Evolutionary conservation across 2,329 filamentous ascomycete species (phyloP).

Genomic region (Ophiosphaerella narmari): DNA sequence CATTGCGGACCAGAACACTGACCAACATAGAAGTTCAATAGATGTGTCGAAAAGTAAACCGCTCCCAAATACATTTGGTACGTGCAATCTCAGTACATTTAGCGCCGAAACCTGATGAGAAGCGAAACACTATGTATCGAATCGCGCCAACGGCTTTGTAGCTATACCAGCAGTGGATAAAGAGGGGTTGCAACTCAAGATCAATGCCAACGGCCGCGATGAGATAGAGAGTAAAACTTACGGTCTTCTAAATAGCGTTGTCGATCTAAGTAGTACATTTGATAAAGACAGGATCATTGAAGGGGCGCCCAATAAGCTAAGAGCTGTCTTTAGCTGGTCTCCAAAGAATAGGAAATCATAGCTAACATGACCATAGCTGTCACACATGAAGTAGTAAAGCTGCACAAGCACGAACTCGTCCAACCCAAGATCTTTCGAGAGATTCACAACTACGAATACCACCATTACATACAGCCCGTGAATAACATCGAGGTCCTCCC

Average conservation of each 20-base stretch:
- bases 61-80: conserved; percentile 14
- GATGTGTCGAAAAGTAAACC: conserved; percentile 5
- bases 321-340: not conserved
- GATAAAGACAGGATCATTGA: conserved; percentile 45
- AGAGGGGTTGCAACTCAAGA: conserved; percentile 7
- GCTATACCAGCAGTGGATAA: conserved; percentile 7
- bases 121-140: not conserved
- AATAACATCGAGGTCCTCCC: conserved; percentile 59
- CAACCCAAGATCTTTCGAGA: conserved; percentile 57
- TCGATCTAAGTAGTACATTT: conserved; percentile 45
- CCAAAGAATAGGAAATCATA: not conserved
- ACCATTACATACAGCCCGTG: conserved; percentile 59
- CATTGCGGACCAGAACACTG: conserved; percentile 36
- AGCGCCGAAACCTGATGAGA: not conserved
- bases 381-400: conserved; percentile 55
- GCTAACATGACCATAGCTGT: conserved; percentile 49
- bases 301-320: conserved; percentile 47
- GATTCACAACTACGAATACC: conserved; percentile 59
- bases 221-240: conserved; percentile 5
- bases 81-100: not conserved
- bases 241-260: conserved; percentile 32
- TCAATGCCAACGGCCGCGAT: conserved; percentile 7
- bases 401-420: conserved; percentile 52
- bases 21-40: conserved; percentile 15
- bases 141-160: conserved; percentile 2